Evolutionary conservation across 768 basidiomycete species (phyloP), one percentile per base, ranked within the genome.

Genomic region (Leccinum longicurvipes): DNA sequence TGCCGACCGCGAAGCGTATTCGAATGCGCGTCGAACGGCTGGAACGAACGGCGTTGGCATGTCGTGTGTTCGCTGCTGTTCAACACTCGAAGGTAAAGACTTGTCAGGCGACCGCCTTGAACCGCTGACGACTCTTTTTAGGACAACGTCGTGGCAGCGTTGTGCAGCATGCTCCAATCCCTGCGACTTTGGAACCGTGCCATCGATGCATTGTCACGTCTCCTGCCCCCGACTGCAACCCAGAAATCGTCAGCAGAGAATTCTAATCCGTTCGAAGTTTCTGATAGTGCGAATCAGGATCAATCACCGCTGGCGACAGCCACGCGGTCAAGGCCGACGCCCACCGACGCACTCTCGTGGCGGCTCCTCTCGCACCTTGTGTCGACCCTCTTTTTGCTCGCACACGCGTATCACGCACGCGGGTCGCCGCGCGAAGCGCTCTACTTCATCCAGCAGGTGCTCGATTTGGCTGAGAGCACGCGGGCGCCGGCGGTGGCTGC

Each of bases 391-490:
- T 81, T 95, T 55, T 76, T 82, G 3, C 74, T 96, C 7, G 76
- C 82, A 0, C 78, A 83, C 8, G 77, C 81, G 1, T 91, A 93
- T 62, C 76, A 84, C 19, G 68, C 73, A 0, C 82, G 92, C 17
- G 96, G 96, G 1, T 92, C 93, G 6, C 82, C 86, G 3, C 82
- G 88, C 21, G 93, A 95, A 63, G 86, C 91, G 2, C 86, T 91
- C 57, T 94, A 89, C 63, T 96, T 93, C 66, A 78, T 87, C 0
- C 77, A 86, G 39, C 87, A 93, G 65, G 89, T 89, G 1, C 74
- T 79, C n/a, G 83, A 85, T 19, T 74, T 98, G 1, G 90, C 92
- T 0, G 74, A 78, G 47, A 77, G 86, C 6, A 67, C 93, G 11
- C 85, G 85, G 57, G 82, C 87, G 0, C 83, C 87, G 15, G 78